These are phyloP conservation scores for Malassezia brasiliensis DNA, from an alignment of 1,284 basidiomycete genomes.

Conservation along the genomic window DNA sequence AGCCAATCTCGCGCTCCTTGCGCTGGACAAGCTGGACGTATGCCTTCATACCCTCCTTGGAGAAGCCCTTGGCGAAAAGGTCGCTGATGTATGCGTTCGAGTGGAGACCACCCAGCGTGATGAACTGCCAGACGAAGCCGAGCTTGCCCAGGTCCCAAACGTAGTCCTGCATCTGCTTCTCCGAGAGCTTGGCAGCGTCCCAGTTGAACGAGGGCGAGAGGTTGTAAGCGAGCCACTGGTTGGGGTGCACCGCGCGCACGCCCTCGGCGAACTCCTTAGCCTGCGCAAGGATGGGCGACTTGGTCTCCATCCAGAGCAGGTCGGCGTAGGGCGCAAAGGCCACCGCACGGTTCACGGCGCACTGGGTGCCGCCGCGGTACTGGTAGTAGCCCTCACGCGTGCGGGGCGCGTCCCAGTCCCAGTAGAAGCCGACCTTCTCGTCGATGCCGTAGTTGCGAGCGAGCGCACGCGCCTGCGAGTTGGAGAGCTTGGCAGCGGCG, in stretches of 20 bases:
- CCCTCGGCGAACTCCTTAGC: conserved; percentile 75
- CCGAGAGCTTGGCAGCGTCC: conserved; percentile 58
- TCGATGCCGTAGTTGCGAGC: conserved; percentile 71
- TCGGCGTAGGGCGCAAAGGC: conserved; percentile 91
- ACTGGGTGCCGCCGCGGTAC: conserved; percentile 91
- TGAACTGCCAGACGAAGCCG: conserved; percentile 97
- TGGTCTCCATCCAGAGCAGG: conserved; percentile 67
- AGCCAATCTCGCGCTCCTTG: conserved; percentile 52
- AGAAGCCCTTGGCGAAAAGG: conserved; percentile 74
- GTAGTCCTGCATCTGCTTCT: conserved; percentile 76
- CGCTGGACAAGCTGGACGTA: conserved; percentile 55
- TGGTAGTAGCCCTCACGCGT: conserved; percentile 94
- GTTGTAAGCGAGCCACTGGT: conserved; percentile 48
- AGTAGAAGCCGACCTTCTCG: conserved; percentile 52
- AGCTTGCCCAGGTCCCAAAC: conserved; percentile 88
- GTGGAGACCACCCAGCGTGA: conserved; percentile 89
- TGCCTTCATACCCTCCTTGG: conserved; percentile 64
- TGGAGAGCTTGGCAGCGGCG: conserved; percentile 60
- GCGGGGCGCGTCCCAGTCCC: conserved; percentile 87
- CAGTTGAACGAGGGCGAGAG: conserved; percentile 52
- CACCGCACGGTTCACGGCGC: conserved; percentile 80
- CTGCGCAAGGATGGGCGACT: conserved; percentile 85
- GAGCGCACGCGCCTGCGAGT: conserved; percentile 62
- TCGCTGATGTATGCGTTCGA: conserved; percentile 96
- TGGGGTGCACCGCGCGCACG: conserved; percentile 35